Evolutionary conservation across 2,329 filamentous ascomycete species (phyloP).

Genomic region (Apiospora pterosperma): DNA sequence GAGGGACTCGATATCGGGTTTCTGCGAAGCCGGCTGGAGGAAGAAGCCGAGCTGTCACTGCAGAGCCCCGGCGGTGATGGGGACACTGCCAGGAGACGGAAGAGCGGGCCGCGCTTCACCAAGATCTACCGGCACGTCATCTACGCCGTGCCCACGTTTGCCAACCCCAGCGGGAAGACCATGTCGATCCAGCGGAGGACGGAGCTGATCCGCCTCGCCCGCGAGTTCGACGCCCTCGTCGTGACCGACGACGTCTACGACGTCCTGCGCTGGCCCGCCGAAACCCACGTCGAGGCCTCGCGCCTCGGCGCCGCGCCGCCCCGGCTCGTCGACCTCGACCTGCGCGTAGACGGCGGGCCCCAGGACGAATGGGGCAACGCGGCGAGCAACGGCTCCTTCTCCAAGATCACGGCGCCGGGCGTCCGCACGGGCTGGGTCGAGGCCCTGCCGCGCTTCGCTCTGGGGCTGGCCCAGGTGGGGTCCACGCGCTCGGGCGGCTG

Average conservation of each 20-base stretch:
- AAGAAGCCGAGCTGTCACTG: neutral
- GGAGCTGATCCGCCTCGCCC: constrained; percentile 67
- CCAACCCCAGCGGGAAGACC: constrained; percentile 82
- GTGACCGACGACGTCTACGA: constrained; percentile 8
- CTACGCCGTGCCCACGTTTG: constrained; percentile 83
- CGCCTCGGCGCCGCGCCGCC: constrained; percentile 34
- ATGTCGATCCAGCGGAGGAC: constrained; percentile 70
- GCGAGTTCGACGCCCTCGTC: constrained; percentile 56
- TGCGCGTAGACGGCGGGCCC: constrained; percentile 45
- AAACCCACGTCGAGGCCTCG: neutral
- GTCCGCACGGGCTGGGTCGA: constrained; percentile 32
- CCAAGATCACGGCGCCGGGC: constrained; percentile 58
- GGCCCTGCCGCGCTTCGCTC: constrained; percentile 32
- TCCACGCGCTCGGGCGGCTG: neutral
- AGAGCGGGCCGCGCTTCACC: constrained; percentile 35
- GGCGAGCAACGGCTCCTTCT: constrained; percentile 65
- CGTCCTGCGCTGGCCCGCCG: constrained; percentile 4
- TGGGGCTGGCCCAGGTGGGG: neutral
- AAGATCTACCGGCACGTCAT: constrained; percentile 86
- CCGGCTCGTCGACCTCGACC: constrained; percentile 60
- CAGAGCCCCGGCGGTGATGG: neutral
- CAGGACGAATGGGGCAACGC: constrained; percentile 59
- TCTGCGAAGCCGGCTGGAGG: neutral
- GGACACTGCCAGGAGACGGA: neutral
- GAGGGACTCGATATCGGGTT: neutral